Percentiles rank a stretch among this genome's conserved stretches.
These are phyloP conservation scores for Pulveroboletus sp. DNA, from an alignment of 768 basidiomycete genomes.

Conservation along the genomic window DNA sequence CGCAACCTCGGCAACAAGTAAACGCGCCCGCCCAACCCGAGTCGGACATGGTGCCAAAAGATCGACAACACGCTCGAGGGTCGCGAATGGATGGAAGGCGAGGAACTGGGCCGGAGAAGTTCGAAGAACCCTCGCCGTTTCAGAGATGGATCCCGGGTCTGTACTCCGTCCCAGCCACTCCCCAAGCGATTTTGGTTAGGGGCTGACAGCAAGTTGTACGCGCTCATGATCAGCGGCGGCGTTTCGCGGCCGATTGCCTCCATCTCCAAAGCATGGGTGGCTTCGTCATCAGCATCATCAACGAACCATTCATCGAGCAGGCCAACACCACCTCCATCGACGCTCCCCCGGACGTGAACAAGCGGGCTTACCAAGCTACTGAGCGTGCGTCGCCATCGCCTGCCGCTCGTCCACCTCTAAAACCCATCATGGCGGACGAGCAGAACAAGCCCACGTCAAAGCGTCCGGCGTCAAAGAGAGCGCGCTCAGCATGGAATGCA, in stretches of 20 bases:
- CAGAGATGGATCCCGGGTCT: slow-evolving; percentile 27
- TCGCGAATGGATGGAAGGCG: slow-evolving; percentile 31
- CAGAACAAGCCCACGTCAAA: slow-evolving; percentile 32
- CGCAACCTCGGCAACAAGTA: slow-evolving; percentile 10
- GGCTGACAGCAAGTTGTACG: slow-evolving; percentile 25
- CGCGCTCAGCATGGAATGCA: slow-evolving; percentile 47
- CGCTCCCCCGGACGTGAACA: slow-evolving; percentile 33
- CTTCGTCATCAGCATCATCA: slow-evolving; percentile 55
- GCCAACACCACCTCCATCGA: slow-evolving; percentile 39
- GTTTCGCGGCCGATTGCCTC: slow-evolving; percentile 41
- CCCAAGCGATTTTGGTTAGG: too few relatives aligned
- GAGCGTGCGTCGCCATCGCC: slow-evolving; percentile 3
- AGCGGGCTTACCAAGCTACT: slow-evolving; percentile 29
- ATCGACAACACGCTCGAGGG: slow-evolving; percentile 24
- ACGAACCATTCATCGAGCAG: slow-evolving; percentile 41
- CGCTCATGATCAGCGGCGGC: slow-evolving; percentile 34
- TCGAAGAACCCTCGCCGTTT: slow-evolving; percentile 31
- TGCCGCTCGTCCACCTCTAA: too few relatives aligned
- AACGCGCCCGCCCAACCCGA: slow-evolving; percentile 30
- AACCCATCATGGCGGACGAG: neutral
- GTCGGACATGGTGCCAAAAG: slow-evolving; percentile 30
- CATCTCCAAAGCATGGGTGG: slow-evolving; percentile 35
- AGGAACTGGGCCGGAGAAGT: slow-evolving; percentile 32
- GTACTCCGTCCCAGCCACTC: neutral
- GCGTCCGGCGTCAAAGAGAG: slow-evolving; percentile 41